A percentile compares a stretch with the other conserved stretches of the same genome.
Conservation (phyloP, 306 rosid genomes). For the Castanea sativa region DNA sequence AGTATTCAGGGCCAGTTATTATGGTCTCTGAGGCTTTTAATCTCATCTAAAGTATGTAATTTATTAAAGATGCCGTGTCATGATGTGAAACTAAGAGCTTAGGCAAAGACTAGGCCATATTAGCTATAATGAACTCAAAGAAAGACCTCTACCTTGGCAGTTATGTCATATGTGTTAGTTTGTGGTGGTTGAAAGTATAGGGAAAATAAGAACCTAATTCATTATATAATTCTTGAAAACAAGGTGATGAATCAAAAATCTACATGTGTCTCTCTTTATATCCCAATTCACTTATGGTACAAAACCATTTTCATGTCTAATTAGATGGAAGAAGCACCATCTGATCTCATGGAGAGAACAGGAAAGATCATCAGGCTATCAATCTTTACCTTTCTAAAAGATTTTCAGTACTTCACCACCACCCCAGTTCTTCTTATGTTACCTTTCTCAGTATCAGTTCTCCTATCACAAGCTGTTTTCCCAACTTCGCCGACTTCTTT, state of each 20-base stretch:
- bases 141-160: not conserved
- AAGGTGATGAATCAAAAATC: not conserved
- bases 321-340: not conserved
- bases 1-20: not conserved
- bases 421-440: conserved; percentile 2
- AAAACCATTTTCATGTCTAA: not conserved
- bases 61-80: not conserved
- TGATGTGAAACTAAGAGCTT: not conserved
- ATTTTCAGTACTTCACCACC: not conserved
- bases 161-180: not conserved
- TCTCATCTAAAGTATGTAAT: not conserved
- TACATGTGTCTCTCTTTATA: not conserved
- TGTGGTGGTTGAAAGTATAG: not conserved
- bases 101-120: not conserved
- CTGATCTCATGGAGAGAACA: not conserved
- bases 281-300: not conserved
- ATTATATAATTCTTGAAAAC: not conserved
- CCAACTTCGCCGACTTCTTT: not conserved
- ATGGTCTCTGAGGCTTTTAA: not conserved
- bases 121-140: not conserved
- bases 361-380: conserved; percentile 2
- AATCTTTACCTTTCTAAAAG: not conserved
- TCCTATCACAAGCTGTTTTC: not conserved
- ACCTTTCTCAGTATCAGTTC: conserved; percentile 1
- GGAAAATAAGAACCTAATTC: not conserved